These are phyloP conservation scores for Ophioceras dolichostomum DNA, from an alignment of 2,329 filamentous ascomycete species.

Conservation along the genomic window DNA sequence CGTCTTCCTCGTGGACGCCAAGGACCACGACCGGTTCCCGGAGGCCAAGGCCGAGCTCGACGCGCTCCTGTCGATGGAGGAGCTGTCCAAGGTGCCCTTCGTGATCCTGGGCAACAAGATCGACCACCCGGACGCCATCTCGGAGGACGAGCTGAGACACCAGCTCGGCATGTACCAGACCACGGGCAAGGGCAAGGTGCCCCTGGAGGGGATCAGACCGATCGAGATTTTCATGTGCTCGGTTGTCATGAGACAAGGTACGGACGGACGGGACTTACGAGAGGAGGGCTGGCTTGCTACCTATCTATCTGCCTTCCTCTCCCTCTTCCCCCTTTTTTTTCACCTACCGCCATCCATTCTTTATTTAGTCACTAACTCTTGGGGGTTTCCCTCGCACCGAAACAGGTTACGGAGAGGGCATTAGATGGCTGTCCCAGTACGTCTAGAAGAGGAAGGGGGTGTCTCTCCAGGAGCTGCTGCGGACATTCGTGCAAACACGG, in stretches of 20 bases:
- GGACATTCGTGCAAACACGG: no score
- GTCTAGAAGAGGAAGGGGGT: slow-evolving; percentile 56
- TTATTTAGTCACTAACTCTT: not conserved
- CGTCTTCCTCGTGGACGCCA: slow-evolving; percentile 95
- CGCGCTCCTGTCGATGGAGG: slow-evolving; percentile 91
- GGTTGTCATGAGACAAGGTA: slow-evolving; percentile 92
- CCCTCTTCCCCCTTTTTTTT: not conserved
- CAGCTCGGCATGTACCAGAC: slow-evolving; percentile 92
- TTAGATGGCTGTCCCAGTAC: slow-evolving; percentile 88
- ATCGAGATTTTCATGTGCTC: slow-evolving; percentile 99
- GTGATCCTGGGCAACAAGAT: slow-evolving; percentile 98
- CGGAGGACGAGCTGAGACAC: slow-evolving; percentile 88
- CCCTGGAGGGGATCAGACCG: slow-evolving; percentile 75
- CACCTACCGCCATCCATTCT: not conserved
- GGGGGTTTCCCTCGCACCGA: not conserved
- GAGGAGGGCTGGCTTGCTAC: not conserved
- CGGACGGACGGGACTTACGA: no score
- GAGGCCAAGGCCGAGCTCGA: slow-evolving; percentile 98
- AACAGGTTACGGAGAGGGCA: slow-evolving; percentile 72
- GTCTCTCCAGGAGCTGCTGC: no score
- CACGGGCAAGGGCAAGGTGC: slow-evolving; percentile 90
- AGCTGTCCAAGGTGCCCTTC: slow-evolving; percentile 90
- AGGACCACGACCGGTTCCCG: slow-evolving; percentile 86
- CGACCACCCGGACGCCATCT: slow-evolving; percentile 90
- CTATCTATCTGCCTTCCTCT: not conserved